phyloP scores from a whole-genome alignment of 78 protist genomes.

The Dictyostelium purpureum region DNA sequence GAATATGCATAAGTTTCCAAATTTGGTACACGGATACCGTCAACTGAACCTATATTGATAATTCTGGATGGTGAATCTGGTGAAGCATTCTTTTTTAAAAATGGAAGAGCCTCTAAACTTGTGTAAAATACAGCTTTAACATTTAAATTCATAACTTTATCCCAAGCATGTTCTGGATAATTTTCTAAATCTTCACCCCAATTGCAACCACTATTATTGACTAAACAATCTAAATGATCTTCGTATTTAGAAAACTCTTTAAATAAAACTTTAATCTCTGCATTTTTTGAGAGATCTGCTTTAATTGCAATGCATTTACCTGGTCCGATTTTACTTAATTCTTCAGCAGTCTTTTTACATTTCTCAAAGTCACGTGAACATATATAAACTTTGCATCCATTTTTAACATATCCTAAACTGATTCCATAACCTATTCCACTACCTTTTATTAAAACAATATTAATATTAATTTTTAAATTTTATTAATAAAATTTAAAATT shows the following conservation, averaged over 20 bases:
- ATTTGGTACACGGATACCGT: slow-evolving; percentile 49
- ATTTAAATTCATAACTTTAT: slow-evolving; percentile 74
- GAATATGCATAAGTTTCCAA: slow-evolving; percentile 73
- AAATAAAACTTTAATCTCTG: not conserved
- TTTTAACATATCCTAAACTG: slow-evolving; percentile 30
- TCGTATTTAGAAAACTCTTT: slow-evolving; percentile 25
- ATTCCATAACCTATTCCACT: slow-evolving; percentile 64
- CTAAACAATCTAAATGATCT: slow-evolving; percentile 27
- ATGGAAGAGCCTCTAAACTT: slow-evolving; percentile 40
- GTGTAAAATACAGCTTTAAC: slow-evolving; percentile 78
- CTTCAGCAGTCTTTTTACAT: slow-evolving; percentile 13
- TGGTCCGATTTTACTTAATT: slow-evolving; percentile 31
- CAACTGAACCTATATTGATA: slow-evolving; percentile 78
- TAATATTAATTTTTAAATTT: no score
- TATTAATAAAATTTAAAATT: no score
- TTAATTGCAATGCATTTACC: slow-evolving; percentile 68
- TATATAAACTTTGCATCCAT: slow-evolving; percentile 75
- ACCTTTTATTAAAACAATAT: no score
- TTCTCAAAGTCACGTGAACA: slow-evolving; percentile 62
- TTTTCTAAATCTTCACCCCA: slow-evolving; percentile 82
- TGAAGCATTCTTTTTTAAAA: slow-evolving; percentile 30
- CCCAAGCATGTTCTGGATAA: slow-evolving; percentile 83
- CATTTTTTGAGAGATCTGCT: slow-evolving; percentile 48
- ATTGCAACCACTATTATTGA: slow-evolving; percentile 78
- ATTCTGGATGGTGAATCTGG: slow-evolving; percentile 29